Base-by-base conservation (phyloP, 192 early-diverging fungal species). In the Linnemannia exigua region DNA sequence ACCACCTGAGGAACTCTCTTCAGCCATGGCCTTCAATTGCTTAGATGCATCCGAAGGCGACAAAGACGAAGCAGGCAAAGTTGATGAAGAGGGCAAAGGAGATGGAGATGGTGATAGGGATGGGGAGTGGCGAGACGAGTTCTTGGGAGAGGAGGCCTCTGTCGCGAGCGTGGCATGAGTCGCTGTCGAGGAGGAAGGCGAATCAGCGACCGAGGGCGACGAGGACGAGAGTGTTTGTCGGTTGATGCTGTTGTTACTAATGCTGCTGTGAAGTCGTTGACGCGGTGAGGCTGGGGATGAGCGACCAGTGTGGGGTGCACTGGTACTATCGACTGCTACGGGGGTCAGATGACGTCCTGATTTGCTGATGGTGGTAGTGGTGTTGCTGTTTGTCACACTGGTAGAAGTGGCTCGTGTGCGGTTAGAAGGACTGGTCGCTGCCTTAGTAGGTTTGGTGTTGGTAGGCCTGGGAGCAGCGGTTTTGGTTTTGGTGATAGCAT, bases 401-500 rank as follows among this genome's bases (percentile, higher is more conserved):
- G 58, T 25, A 15, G 58, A 63, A 25, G 58, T 63, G 58, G 58
- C 58, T 25, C 58, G 28, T 31, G 58, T 63, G 11, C 58, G 58
- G 31, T 25, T 25, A 63, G 36, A 16, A n/a, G 67, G 20, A 31
- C 35, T 38, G 19, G 67, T 20, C 36, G n/a, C 33, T 6, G 36
- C 15, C 31, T 31, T 25, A 16, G 20, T 46, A 17, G 38, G 41
- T 14, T 71, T 38, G 8, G 5, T 8, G 28, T 12, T 17, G 12
- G 22, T 3, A 5, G 31, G 41, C 44, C 50, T 76, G 28, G 28
- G 5, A 31, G 58, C 22, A 12, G 28, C 25, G 28, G 58, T 70
- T 52, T 78, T 78, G 17, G 76, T 9, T 52, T 78, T 78, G 44
- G 67, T 52, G 36, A 50, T 78, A 6, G 51, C 66, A 16, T 54